These are phyloP conservation scores for Hansfordia pulvinata DNA, from an alignment of 2,329 filamentous ascomycete genomes.

Conservation along the genomic window DNA sequence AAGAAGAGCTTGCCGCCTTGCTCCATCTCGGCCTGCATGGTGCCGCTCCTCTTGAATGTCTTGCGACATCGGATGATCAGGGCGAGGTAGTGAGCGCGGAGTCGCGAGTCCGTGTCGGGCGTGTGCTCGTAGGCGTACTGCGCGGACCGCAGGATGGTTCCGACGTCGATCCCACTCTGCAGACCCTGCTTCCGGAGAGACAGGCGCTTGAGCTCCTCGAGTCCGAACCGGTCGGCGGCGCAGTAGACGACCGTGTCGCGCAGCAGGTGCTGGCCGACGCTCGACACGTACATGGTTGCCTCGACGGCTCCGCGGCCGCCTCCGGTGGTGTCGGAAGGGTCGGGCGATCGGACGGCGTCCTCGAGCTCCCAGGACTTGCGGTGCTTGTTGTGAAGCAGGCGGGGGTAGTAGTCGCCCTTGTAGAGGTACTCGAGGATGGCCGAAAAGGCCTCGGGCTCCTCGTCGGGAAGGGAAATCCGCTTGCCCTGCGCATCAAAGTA, in stretches of 20 bases:
- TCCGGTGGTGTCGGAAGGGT: slow-evolving; percentile 20
- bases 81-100: slow-evolving; percentile 81
- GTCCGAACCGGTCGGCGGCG: slow-evolving; percentile 68
- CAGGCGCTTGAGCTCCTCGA: slow-evolving; percentile 74
- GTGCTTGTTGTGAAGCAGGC: slow-evolving; percentile 69
- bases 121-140: slow-evolving; percentile 83
- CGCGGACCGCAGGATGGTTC: slow-evolving; percentile 76
- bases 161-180: slow-evolving; percentile 70
- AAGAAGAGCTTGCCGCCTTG: slow-evolving; percentile 89
- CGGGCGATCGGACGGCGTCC: slow-evolving; percentile 18
- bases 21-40: slow-evolving; percentile 93
- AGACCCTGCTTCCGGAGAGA: slow-evolving; percentile 82
- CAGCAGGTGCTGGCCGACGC: slow-evolving; percentile 53
- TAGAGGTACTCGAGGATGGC: slow-evolving; percentile 84
- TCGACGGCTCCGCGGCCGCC: slow-evolving; percentile 32
- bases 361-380: slow-evolving; percentile 68
- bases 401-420: slow-evolving; percentile 87
- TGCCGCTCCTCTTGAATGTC: slow-evolving; percentile 87
- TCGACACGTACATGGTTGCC: slow-evolving; percentile 56
- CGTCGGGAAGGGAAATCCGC: slow-evolving; percentile 69
- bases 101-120: slow-evolving; percentile 78
- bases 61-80: slow-evolving; percentile 78
- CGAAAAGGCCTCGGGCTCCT: slow-evolving; percentile 83
- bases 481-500: slow-evolving; percentile 65
- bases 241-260: slow-evolving; percentile 91